Evolutionary conservation across 2,329 filamentous ascomycete species (phyloP).

Genomic region (Aspergillus sp.): DNA sequence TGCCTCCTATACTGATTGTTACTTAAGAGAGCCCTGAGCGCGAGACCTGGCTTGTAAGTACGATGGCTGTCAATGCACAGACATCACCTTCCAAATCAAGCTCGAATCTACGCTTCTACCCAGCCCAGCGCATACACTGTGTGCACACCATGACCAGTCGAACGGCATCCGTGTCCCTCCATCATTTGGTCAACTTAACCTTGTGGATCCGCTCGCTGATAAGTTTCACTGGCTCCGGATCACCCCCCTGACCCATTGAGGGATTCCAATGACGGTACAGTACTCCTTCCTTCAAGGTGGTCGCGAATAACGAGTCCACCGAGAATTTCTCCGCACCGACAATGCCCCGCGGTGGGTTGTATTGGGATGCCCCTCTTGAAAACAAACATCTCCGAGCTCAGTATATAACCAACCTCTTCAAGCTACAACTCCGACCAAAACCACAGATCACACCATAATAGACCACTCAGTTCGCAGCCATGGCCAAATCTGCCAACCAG

Average conservation of each 20-base stretch:
- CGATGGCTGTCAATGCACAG: not conserved
- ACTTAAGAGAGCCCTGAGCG: too few relatives aligned
- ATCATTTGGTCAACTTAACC: constrained; percentile 2
- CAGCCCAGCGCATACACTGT: not conserved
- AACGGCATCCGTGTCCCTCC: constrained; percentile 1
- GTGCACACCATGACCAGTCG: not conserved
- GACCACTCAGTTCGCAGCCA: not conserved
- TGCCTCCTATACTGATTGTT: too few relatives aligned
- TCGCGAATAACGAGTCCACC: not conserved
- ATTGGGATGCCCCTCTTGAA: not conserved
- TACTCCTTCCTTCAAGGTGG: not conserved
- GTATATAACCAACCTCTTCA: not conserved
- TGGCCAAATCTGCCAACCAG: constrained; percentile 2
- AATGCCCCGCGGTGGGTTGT: not conserved
- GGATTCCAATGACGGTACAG: not conserved
- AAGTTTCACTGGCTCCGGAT: constrained; percentile 2
- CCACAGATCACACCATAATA: not conserved
- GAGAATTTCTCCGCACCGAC: constrained; percentile 10
- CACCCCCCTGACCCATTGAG: not conserved
- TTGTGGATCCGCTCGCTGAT: constrained; percentile 4
- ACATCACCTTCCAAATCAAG: not conserved
- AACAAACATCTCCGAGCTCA: not conserved
- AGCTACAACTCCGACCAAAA: not conserved
- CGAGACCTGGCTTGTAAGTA: too few relatives aligned
- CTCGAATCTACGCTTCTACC: not conserved